These are phyloP conservation scores for Russula griseocarnosa DNA, from an alignment of 768 basidiomycete species.

Conservation along the genomic window DNA sequence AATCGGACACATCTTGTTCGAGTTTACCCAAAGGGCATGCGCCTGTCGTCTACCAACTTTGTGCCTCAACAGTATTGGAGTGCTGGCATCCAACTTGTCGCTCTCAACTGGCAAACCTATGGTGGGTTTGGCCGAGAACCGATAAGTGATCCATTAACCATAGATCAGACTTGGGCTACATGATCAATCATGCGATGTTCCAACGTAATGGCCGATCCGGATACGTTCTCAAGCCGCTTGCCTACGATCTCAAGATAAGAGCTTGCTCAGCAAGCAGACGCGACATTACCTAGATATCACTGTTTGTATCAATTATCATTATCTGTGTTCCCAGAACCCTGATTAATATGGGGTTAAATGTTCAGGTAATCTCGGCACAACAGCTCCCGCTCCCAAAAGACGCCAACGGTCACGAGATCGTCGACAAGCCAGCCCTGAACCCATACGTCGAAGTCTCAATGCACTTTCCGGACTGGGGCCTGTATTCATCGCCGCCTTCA, in stretches of 20 bases:
- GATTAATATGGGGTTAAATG: background rate
- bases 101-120: slow-evolving; percentile 96
- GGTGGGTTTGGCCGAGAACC: slow-evolving; percentile 47
- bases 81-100: slow-evolving; percentile 83
- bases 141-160: slow-evolving; percentile 9
- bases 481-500: slow-evolving; percentile 33
- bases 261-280: slow-evolving; percentile 48
- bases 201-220: slow-evolving; percentile 83
- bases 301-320: slow-evolving; percentile 36
- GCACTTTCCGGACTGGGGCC: slow-evolving; percentile 68
- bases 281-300: slow-evolving; percentile 62
- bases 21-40: slow-evolving; percentile 79
- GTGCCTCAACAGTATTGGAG: slow-evolving; percentile 88
- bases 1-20: slow-evolving; percentile 77
- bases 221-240: slow-evolving; percentile 84
- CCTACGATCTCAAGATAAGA: slow-evolving; percentile 66
- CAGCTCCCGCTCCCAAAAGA: slow-evolving; percentile 77
- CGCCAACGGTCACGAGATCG: slow-evolving; percentile 54
- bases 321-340: background rate
- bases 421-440: slow-evolving; percentile 54
- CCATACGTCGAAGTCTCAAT: slow-evolving; percentile 81
- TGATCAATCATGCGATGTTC: slow-evolving; percentile 96
- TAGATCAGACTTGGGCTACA: slow-evolving; percentile 72
- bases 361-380: slow-evolving; percentile 78
- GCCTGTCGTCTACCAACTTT: slow-evolving; percentile 83